A percentile compares a stretch with the other conserved stretches of the same genome.
These are phyloP conservation scores for Mycosarcoma maydis DNA, from an alignment of 1,284 basidiomycete genomes.

Conservation along the genomic window DNA sequence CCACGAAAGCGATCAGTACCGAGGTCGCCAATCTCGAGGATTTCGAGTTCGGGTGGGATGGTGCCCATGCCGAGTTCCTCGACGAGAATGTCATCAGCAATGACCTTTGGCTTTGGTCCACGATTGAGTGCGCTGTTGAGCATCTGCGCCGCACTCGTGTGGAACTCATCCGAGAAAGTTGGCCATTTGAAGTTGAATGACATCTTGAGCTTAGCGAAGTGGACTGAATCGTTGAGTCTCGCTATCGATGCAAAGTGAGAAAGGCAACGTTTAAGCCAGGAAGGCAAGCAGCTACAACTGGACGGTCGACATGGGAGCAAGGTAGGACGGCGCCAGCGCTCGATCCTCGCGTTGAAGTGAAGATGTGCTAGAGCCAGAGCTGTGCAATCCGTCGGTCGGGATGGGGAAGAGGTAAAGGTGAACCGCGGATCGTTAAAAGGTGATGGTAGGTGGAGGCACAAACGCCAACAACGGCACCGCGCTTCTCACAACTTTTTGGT, in stretches of 20 bases:
- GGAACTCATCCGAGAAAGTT: conserved; percentile 74
- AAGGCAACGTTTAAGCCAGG: conserved; percentile 1
- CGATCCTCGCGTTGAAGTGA: neutral
- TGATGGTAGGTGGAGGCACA: no score
- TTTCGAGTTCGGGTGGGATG: conserved; percentile 95
- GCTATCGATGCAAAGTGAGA: conserved; percentile 1
- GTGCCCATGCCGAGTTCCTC: conserved; percentile 98
- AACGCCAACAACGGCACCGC: no score
- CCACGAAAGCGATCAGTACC: conserved; percentile 95
- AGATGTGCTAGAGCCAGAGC: neutral
- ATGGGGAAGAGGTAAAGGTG: no score
- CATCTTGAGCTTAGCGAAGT: conserved; percentile 71
- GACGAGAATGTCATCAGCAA: conserved; percentile 95
- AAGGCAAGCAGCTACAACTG: conserved; percentile 8
- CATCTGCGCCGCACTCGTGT: conserved; percentile 69
- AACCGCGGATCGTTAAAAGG: neutral
- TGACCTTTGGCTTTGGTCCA: conserved; percentile 85
- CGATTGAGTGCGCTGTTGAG: conserved; percentile 68
- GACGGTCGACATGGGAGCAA: conserved; percentile 17
- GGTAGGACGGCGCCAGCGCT: conserved; percentile 28
- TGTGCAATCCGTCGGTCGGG: no score
- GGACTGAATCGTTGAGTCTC: neutral
- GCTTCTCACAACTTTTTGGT: no score
- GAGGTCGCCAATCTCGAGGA: conserved; percentile 96
- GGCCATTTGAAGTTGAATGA: conserved; percentile 98